These are phyloP conservation scores for Adansonia gregorii DNA, from an alignment of 441 rosid genomes.

Conservation along the genomic window DNA sequence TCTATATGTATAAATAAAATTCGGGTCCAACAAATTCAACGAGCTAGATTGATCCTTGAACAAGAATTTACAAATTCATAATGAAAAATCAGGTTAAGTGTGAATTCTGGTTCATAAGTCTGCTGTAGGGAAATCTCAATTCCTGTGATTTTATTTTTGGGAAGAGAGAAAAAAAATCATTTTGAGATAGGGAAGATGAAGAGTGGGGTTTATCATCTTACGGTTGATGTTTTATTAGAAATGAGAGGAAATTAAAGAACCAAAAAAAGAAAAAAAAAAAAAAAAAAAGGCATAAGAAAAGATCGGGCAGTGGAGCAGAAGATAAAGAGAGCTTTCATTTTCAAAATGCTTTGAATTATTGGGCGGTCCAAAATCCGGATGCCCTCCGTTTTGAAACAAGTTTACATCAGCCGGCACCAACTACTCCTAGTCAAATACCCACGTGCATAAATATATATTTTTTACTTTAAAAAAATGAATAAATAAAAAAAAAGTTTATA, in stretches of 20 bases:
- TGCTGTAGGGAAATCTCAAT: neutral
- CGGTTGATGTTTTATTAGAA: neutral
- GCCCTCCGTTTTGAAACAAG: neutral
- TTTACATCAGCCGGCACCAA: neutral
- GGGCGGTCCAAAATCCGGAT: too few species aligned
- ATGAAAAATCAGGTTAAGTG: neutral
- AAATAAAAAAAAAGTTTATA: too few species aligned
- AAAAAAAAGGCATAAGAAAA: neutral
- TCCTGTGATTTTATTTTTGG: neutral
- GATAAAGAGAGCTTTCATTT: neutral
- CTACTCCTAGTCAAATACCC: neutral
- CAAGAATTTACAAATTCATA: too few species aligned
- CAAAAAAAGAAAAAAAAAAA: neutral
- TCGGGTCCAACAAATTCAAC: too few species aligned
- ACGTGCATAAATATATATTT: constrained; percentile 6
- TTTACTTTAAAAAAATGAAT: neutral
- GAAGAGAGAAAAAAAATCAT: neutral
- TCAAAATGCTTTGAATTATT: neutral
- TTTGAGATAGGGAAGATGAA: neutral
- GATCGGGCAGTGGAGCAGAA: neutral
- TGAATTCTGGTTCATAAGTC: neutral
- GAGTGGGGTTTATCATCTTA: neutral
- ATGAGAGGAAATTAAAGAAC: neutral
- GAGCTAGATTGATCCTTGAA: too few species aligned
- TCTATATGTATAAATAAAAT: too few species aligned